Conservation (phyloP, 108 stramenopile species). For the Mediolabrus comicus region DNA sequence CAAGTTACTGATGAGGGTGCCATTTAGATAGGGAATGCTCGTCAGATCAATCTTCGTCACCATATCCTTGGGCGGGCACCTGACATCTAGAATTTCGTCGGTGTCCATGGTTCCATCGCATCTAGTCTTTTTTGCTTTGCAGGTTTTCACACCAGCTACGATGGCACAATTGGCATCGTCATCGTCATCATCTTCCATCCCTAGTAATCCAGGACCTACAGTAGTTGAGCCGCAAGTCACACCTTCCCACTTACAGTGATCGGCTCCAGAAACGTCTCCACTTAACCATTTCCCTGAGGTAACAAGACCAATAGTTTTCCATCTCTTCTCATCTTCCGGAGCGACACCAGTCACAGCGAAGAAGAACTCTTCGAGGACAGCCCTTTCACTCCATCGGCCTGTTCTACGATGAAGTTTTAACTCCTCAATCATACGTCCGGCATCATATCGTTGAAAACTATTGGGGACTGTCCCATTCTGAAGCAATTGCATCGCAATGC, state of each 20-base stretch:
- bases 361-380: slow-evolving; percentile 17
- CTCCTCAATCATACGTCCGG: neutral
- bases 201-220: neutral
- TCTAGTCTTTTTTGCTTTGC: neutral
- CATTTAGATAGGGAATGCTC: slow-evolving; percentile 10
- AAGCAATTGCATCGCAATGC: neutral
- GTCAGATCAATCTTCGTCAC: slow-evolving; percentile 45
- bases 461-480: neutral
- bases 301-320: neutral
- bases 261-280: neutral
- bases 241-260: slow-evolving; percentile 14
- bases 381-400: neutral
- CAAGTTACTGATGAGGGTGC: slow-evolving; percentile 40
- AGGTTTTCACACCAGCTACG: too few species aligned
- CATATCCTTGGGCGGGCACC: slow-evolving; percentile 13
- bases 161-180: neutral
- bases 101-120: neutral
- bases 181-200: neutral
- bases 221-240: slow-evolving; percentile 13
- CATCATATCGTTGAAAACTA: neutral
- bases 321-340: neutral
- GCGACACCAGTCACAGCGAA: neutral
- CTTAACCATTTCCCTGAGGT: slow-evolving; percentile 1
- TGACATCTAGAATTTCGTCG: neutral
- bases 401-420: slow-evolving; percentile 2